Evolutionary conservation across 306 rosid species (phyloP).

Genomic region (Ziziphus jujuba): DNA sequence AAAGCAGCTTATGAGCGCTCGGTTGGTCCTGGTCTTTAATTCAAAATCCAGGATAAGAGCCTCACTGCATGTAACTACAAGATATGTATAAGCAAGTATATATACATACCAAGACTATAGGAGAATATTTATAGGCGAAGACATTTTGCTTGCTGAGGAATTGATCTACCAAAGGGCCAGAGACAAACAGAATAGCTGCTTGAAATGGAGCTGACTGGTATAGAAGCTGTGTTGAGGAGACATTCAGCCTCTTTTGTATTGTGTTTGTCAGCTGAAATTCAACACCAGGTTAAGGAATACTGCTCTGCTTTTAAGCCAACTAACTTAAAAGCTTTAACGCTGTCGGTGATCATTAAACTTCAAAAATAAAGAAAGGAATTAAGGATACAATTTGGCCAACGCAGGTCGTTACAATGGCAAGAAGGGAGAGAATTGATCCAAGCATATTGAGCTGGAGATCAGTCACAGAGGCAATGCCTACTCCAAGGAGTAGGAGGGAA

Average conservation of each 20-base stretch:
- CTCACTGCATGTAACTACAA: too few relatives aligned
- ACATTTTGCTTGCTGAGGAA: slow-evolving; percentile 78
- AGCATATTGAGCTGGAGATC: slow-evolving; percentile 93
- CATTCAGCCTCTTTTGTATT: slow-evolving; percentile 91
- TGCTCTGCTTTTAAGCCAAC: not conserved
- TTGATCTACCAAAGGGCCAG: slow-evolving; percentile 90
- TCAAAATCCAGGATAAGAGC: too few relatives aligned
- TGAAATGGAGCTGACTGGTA: slow-evolving; percentile 97
- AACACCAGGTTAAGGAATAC: slow-evolving; percentile 45
- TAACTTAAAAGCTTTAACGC: slow-evolving; percentile 12
- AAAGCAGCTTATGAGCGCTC: too few relatives aligned
- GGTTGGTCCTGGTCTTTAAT: too few relatives aligned
- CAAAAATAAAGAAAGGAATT: not conserved
- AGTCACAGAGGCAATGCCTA: slow-evolving; percentile 94
- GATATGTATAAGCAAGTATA: not conserved
- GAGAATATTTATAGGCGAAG: slow-evolving; percentile 76
- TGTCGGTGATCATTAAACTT: slow-evolving; percentile 6
- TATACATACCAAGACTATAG: slow-evolving; percentile 65
- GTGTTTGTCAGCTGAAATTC: slow-evolving; percentile 85
- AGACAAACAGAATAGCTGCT: slow-evolving; percentile 90
- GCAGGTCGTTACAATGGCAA: slow-evolving; percentile 90
- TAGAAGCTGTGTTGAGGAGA: slow-evolving; percentile 88
- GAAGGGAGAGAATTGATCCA: slow-evolving; percentile 77
- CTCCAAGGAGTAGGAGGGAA: slow-evolving; percentile 74
- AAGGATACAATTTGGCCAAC: slow-evolving; percentile 96